phyloP scores from a whole-genome alignment of 2,329 filamentous ascomycete genomes.

The Leptodontidium sp. region DNA sequence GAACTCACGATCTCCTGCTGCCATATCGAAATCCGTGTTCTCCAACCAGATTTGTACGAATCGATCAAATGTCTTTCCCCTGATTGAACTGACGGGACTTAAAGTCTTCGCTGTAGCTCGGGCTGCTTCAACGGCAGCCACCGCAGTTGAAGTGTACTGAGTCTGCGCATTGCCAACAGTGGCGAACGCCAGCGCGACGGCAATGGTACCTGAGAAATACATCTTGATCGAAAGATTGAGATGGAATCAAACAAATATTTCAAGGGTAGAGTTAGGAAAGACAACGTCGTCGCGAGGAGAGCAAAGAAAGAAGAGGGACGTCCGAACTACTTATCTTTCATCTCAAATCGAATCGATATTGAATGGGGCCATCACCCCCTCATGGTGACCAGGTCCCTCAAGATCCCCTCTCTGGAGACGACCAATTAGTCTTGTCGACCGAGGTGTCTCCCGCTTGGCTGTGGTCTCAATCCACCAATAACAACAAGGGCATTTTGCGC shows the following conservation, averaged over 20 bases:
- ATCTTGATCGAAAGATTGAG: constrained; percentile 16
- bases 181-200: constrained; percentile 14
- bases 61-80: constrained; percentile 76
- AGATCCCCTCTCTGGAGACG: background rate
- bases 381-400: background rate
- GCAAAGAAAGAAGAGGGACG: background rate
- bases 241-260: constrained; percentile 1
- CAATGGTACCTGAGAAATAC: constrained; percentile 22
- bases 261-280: background rate
- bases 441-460: constrained; percentile 7
- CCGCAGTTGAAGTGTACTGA: constrained; percentile 36
- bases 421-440: constrained; percentile 2
- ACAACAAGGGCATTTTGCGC: background rate
- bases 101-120: constrained; percentile 67
- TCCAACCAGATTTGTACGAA: constrained; percentile 76
- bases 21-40: constrained; percentile 74
- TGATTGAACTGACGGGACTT: constrained; percentile 68
- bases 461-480: constrained; percentile 1
- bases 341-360: background rate
- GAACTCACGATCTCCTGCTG: constrained; percentile 65
- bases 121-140: constrained; percentile 34
- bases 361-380: background rate
- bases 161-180: constrained; percentile 47
- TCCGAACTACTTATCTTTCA: constrained; percentile 4
- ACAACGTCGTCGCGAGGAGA: background rate